A percentile compares a stretch with the other conserved stretches of the same genome.
These are phyloP conservation scores for Nidula microcarpa DNA, from an alignment of 768 basidiomycete genomes.

Conservation along the genomic window DNA sequence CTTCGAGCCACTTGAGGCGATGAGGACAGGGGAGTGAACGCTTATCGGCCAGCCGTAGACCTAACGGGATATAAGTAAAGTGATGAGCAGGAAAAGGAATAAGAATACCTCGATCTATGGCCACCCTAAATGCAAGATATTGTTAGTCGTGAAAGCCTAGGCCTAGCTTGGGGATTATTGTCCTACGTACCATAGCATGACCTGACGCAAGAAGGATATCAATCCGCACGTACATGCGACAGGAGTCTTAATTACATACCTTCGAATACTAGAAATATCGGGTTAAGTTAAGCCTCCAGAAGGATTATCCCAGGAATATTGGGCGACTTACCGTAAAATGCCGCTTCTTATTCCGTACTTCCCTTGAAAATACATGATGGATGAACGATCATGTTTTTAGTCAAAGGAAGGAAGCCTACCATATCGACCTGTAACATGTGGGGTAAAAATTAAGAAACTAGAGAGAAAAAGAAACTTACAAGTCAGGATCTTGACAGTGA, in stretches of 20 bases:
- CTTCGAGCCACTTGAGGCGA: conserved; percentile 64
- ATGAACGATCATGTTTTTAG: background rate
- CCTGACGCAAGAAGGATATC: conserved; percentile 30
- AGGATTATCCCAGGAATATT: too few species aligned
- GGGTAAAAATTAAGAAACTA: background rate
- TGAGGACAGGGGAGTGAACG: conserved; percentile 85
- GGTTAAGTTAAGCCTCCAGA: too few species aligned
- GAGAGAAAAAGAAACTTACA: conserved; percentile 44
- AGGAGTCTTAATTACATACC: conserved; percentile 30
- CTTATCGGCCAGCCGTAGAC: conserved; percentile 91
- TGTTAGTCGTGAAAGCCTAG: background rate
- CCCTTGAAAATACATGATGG: conserved; percentile 45
- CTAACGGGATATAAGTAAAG: conserved; percentile 20
- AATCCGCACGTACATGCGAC: background rate
- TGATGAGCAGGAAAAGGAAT: background rate
- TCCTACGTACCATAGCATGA: conserved; percentile 78
- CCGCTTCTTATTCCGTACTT: conserved; percentile 81
- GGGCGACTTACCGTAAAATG: conserved; percentile 56
- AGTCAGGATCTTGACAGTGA: conserved; percentile 70
- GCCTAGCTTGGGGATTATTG: background rate
- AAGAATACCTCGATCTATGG: conserved; percentile 77
- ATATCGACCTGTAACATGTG: conserved; percentile 65
- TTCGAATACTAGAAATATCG: conserved; percentile 59
- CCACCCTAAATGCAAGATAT: conserved; percentile 59
- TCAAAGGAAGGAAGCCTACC: conserved; percentile 41